A percentile compares a stretch with the other conserved stretches of the same genome.
These are phyloP conservation scores for Dactylella cylindrospora DNA, from an alignment of 2,329 filamentous ascomycete genomes.

Conservation along the genomic window DNA sequence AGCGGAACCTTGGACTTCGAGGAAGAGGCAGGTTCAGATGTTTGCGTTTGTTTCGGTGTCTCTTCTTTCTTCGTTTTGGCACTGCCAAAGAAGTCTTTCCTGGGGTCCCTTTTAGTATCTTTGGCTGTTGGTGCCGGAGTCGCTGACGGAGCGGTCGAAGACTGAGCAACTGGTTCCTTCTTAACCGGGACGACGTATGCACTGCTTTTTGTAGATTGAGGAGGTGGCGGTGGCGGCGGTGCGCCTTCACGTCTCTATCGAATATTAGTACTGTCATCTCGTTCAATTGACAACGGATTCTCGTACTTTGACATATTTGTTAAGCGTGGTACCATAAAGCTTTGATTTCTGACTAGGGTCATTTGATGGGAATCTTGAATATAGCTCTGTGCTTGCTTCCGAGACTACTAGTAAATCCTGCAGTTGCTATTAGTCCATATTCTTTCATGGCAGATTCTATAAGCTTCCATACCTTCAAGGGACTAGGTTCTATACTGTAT, in stretches of 20 bases:
- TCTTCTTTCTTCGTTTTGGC: slow-evolving; percentile 28
- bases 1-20: slow-evolving; percentile 25
- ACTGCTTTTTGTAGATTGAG: slow-evolving; percentile 31
- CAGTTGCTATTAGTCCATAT: slow-evolving; percentile 47
- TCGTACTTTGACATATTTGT: slow-evolving; percentile 64
- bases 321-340: slow-evolving; percentile 73
- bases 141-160: not conserved
- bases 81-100: slow-evolving; percentile 30
- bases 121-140: slow-evolving; percentile 12
- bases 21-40: slow-evolving; percentile 7
- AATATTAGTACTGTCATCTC: slow-evolving; percentile 11
- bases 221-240: slow-evolving; percentile 52
- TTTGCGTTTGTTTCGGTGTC: slow-evolving; percentile 10
- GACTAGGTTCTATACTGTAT: slow-evolving; percentile 76
- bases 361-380: slow-evolving; percentile 60
- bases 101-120: slow-evolving; percentile 26
- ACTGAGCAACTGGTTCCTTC: slow-evolving; percentile 13
- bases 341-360: slow-evolving; percentile 63
- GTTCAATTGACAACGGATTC: not conserved
- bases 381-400: slow-evolving; percentile 67
- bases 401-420: slow-evolving; percentile 65
- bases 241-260: slow-evolving; percentile 56
- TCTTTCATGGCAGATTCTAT: not conserved
- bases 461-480: slow-evolving; percentile 65
- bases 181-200: slow-evolving; percentile 42